Percentiles rank a stretch among this genome's conserved stretches.
These are phyloP conservation scores for Pythium plurisporium DNA, from an alignment of 352 stramenopile genomes.

Conservation along the genomic window DNA sequence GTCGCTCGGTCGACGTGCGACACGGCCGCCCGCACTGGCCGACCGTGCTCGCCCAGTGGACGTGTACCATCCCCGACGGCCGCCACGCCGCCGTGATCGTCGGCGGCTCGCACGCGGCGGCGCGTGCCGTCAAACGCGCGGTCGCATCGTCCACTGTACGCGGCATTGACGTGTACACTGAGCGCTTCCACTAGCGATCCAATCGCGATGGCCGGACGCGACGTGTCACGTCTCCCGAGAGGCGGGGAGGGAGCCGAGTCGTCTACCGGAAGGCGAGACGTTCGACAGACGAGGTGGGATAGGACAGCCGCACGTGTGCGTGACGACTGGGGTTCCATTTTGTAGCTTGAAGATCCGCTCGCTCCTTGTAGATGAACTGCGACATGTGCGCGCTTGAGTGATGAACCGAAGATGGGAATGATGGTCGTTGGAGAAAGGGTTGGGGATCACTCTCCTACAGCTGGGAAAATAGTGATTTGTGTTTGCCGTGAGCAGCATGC, in stretches of 20 bases:
- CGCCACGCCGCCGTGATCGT: constrained; percentile 21
- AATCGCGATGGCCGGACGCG: no score
- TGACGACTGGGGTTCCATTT: not conserved
- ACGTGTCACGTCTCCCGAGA: no score
- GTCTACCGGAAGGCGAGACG: no score
- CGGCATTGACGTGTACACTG: constrained; percentile 26
- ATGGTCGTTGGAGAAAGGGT: not conserved
- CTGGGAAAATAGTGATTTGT: no score
- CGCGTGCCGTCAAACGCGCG: constrained; percentile 24
- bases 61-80: not conserved
- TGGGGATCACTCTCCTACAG: no score
- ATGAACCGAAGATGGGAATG: not conserved
- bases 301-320: not conserved
- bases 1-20: constrained; percentile 2
- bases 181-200: constrained; percentile 23
- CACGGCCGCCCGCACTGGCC: constrained; percentile 12
- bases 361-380: constrained; percentile 3
- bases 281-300: no score
- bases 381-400: constrained; percentile 2
- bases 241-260: no score
- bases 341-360: not conserved
- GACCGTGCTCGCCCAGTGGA: constrained; percentile 1
- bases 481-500: not conserved
- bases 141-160: not conserved
- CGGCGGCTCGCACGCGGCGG: constrained; percentile 19